These are phyloP conservation scores for Aechmea fasciata DNA, from an alignment of 176 grass and related monocot genomes.

Conservation along the genomic window DNA sequence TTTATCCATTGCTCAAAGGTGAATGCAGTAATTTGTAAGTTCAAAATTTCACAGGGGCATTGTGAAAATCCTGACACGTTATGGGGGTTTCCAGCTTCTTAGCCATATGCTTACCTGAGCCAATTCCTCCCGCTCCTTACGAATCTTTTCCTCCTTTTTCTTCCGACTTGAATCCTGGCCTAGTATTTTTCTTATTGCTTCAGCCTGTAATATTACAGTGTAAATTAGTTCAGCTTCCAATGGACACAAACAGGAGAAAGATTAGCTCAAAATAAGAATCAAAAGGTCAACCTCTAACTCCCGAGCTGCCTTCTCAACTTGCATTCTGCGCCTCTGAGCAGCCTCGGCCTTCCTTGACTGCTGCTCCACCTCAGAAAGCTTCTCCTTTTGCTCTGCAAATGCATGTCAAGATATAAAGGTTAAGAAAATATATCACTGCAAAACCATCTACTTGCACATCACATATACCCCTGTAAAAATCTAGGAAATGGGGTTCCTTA, in stretches of 20 bases:
- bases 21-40: no score
- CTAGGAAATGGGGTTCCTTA: no score
- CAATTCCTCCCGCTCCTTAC: slow-evolving; percentile 46
- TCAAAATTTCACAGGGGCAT: no score
- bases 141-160: slow-evolving; percentile 65
- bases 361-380: slow-evolving; percentile 67
- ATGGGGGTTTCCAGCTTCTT: no score
- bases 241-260: not conserved
- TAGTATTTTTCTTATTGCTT: slow-evolving; percentile 73
- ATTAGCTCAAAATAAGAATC: not conserved
- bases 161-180: slow-evolving; percentile 53
- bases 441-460: no score
- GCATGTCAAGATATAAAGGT: slow-evolving; percentile 18
- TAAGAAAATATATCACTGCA: slow-evolving; percentile 3
- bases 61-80: no score
- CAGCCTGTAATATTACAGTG: slow-evolving; percentile 29
- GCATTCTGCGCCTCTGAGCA: slow-evolving; percentile 94
- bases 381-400: slow-evolving; percentile 72
- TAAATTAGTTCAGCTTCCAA: not conserved
- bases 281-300: slow-evolving; percentile 63
- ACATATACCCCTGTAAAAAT: no score
- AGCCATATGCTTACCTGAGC: slow-evolving; percentile 6
- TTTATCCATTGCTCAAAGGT: no score
- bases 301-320: slow-evolving; percentile 86
- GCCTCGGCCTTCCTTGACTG: slow-evolving; percentile 83